These are phyloP conservation scores for Mycogone perniciosa DNA, from an alignment of 2,329 filamentous ascomycete genomes.

Conservation along the genomic window DNA sequence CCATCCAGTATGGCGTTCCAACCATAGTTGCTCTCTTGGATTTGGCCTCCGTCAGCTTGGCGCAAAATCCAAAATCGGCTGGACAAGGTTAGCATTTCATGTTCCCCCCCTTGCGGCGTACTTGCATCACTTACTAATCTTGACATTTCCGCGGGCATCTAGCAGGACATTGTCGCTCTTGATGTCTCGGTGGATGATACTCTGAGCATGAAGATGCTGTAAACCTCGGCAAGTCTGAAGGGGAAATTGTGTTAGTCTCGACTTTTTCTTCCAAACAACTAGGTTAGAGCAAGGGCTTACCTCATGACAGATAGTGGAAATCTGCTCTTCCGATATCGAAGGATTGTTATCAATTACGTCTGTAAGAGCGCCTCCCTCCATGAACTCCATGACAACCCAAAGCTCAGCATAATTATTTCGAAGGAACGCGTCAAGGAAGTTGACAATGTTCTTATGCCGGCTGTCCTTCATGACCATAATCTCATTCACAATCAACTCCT, in stretches of 20 bases:
- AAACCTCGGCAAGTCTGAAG: constrained; percentile 86
- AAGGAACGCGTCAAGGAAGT: constrained; percentile 94
- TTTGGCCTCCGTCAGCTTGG: constrained; percentile 94
- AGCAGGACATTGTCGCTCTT: constrained; percentile 98
- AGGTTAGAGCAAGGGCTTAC: constrained; percentile 42
- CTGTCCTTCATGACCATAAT: constrained; percentile 99
- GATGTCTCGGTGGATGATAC: constrained; percentile 98
- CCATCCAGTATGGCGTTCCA: constrained; percentile 99
- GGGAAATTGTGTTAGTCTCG: not conserved
- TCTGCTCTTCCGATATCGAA: constrained; percentile 91
- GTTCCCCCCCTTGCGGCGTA: not conserved
- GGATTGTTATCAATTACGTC: constrained; percentile 99
- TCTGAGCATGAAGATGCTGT: constrained; percentile 89
- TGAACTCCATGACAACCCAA: constrained; percentile 99
- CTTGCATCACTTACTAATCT: constrained; percentile 68
- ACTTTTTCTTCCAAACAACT: too few species aligned
- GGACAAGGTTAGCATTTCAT: constrained; percentile 21
- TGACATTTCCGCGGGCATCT: constrained; percentile 90
- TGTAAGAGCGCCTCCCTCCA: constrained; percentile 95
- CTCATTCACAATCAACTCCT: constrained; percentile 98
- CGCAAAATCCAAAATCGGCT: constrained; percentile 99
- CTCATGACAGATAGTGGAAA: constrained; percentile 94
- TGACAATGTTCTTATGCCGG: constrained; percentile 97
- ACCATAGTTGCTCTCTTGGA: constrained; percentile 99
- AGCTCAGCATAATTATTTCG: constrained; percentile 90